Percentiles rank a stretch among this genome's conserved stretches.
These are phyloP conservation scores for Patellifolia procumbens DNA, from an alignment of 179 eudicot genomes.

Conservation along the genomic window DNA sequence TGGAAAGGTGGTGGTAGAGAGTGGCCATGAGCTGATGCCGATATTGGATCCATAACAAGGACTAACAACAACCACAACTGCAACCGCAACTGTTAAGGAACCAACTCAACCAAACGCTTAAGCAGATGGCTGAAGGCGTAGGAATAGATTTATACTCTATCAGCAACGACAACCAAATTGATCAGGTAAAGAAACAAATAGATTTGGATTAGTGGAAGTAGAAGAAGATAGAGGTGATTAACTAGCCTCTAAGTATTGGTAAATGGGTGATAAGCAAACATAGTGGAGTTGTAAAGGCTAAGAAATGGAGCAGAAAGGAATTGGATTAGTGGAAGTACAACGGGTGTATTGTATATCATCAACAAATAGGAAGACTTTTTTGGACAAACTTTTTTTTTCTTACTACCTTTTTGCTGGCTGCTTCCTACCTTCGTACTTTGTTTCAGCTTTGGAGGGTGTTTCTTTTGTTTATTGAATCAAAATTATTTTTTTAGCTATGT, in stretches of 20 bases:
- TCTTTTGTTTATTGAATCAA: not conserved
- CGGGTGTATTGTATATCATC: not conserved
- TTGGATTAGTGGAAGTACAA: conserved; percentile 32
- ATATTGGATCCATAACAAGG: conserved; percentile 36
- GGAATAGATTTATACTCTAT: no score
- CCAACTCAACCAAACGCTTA: no score
- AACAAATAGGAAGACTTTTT: conserved; percentile 11
- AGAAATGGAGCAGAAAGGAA: conserved; percentile 16
- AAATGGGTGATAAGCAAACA: conserved; percentile 9
- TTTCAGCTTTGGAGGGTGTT: conserved; percentile 1
- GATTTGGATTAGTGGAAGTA: no score
- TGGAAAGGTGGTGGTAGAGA: conserved; percentile 35
- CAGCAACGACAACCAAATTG: not conserved
- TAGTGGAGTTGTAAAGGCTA: conserved; percentile 27
- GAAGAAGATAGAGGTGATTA: no score
- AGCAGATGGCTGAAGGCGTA: no score
- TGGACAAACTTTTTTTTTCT: not conserved
- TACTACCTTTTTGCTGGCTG: conserved; percentile 9
- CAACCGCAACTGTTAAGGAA: no score
- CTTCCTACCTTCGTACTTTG: not conserved
- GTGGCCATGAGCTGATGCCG: conserved; percentile 35
- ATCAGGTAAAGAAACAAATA: no score
- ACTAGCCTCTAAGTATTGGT: not conserved
- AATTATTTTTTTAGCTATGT: not conserved
- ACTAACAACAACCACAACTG: not conserved